These are phyloP conservation scores for Penicillium dipodomyicola DNA, from an alignment of 495 filamentous ascomycete genomes.

Conservation along the genomic window DNA sequence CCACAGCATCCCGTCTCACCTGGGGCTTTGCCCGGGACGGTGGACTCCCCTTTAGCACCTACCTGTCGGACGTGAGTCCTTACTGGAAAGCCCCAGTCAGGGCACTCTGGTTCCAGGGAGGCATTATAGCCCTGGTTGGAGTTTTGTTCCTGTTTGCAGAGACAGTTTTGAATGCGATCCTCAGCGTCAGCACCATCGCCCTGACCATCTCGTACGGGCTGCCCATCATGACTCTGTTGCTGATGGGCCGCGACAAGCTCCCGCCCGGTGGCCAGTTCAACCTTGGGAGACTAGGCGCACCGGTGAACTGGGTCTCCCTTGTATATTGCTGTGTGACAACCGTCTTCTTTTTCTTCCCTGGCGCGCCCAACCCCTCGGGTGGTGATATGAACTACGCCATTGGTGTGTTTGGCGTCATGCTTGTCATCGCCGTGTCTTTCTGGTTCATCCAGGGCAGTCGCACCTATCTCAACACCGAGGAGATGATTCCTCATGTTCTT, in stretches of 20 bases:
- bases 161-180: conserved; percentile 45
- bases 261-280: conserved; percentile 37
- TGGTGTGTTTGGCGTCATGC: conserved; percentile 48
- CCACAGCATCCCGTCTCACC: conserved; percentile 49
- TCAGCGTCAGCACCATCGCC: conserved; percentile 47
- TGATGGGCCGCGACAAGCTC: conserved; percentile 42
- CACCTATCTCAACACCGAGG: conserved; percentile 41
- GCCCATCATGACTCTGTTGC: conserved; percentile 37
- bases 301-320: conserved; percentile 40
- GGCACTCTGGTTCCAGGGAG: conserved; percentile 43
- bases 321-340: conserved; percentile 44
- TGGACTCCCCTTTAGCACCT: conserved; percentile 45
- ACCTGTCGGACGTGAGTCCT: conserved; percentile 36
- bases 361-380: conserved; percentile 35
- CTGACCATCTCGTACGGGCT: conserved; percentile 46
- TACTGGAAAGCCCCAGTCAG: conserved; percentile 40
- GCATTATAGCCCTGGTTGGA: conserved; percentile 41
- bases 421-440: conserved; percentile 42
- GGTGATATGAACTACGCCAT: conserved; percentile 49
- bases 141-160: conserved; percentile 44
- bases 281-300: conserved; percentile 33
- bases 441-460: conserved; percentile 39
- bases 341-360: conserved; percentile 47
- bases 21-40: conserved; percentile 58
- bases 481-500: conserved; percentile 36